Evolutionary conservation across 495 filamentous ascomycete species (phyloP).

Genomic region (Copromyces sp.): DNA sequence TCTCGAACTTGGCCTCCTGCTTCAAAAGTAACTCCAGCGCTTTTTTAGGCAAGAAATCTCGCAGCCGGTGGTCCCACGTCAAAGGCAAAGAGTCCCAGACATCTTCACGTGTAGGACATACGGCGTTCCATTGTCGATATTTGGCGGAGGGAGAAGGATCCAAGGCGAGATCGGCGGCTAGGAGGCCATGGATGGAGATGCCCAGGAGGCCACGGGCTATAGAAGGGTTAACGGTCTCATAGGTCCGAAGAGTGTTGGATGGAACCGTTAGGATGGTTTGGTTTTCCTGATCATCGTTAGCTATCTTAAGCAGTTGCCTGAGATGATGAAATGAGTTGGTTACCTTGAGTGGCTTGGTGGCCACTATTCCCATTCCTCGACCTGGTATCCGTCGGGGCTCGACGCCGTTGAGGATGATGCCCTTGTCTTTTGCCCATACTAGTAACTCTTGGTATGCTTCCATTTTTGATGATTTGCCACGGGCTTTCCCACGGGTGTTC

Average conservation of each 20-base stretch:
- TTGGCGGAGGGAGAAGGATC: constrained; percentile 22
- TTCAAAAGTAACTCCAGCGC: constrained; percentile 42
- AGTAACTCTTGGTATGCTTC: constrained; percentile 41
- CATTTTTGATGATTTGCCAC: constrained; percentile 9
- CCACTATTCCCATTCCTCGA: constrained; percentile 65
- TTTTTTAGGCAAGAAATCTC: constrained; percentile 35
- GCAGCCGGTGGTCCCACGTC: constrained; percentile 47
- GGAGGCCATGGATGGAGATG: constrained; percentile 55
- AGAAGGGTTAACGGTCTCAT: constrained; percentile 45
- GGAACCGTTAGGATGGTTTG: constrained; percentile 56
- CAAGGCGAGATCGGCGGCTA: constrained; percentile 60
- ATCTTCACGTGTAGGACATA: constrained; percentile 52
- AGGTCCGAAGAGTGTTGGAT: constrained; percentile 48
- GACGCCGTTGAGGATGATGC: constrained; percentile 51
- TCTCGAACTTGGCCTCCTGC: constrained; percentile 52
- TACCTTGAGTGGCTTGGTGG: constrained; percentile 54
- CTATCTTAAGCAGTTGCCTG: not conserved
- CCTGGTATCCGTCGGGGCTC: constrained; percentile 47
- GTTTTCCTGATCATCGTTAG: constrained; percentile 29
- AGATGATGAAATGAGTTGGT: not conserved
- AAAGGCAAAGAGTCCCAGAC: constrained; percentile 58
- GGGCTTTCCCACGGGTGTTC: not conserved
- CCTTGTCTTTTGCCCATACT: constrained; percentile 50
- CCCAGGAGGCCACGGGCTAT: constrained; percentile 36
- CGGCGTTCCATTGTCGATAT: constrained; percentile 50